Evolutionary conservation across 306 rosid species (phyloP).

Genomic region (Quillaja saponaria): DNA sequence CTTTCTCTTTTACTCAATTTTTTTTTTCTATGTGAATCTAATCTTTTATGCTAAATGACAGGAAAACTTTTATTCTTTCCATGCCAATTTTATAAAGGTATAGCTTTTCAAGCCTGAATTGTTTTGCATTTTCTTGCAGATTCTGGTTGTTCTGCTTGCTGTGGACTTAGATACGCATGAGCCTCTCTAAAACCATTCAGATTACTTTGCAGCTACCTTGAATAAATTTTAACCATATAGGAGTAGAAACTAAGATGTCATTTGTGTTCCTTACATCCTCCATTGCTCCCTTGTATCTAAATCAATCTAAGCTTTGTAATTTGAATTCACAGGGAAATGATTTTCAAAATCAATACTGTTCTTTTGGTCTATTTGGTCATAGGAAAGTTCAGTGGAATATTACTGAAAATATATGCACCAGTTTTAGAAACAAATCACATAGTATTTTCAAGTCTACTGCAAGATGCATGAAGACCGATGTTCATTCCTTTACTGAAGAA

Average conservation of each 20-base stretch:
- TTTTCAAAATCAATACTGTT: conserved; percentile 29
- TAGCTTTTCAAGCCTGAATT: no score
- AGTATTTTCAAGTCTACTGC: conserved; percentile 26
- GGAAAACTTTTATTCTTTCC: no score
- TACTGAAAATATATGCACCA: conserved; percentile 4
- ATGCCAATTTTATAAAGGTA: no score
- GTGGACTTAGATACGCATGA: no score
- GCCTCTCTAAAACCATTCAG: no score
- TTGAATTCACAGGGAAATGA: conserved; percentile 30
- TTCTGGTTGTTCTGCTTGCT: no score
- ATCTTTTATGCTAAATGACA: no score
- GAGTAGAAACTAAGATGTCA: conserved; percentile 55
- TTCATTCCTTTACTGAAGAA: conserved; percentile 42
- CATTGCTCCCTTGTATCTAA: conserved; percentile 41
- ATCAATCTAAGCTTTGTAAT: conserved; percentile 24
- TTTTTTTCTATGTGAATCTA: no score
- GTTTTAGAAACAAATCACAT: conserved; percentile 26
- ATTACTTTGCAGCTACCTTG: no score
- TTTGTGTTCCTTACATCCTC: conserved; percentile 45
- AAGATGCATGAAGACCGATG: conserved; percentile 37
- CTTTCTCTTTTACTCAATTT: no score
- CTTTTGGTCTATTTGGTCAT: conserved; percentile 34
- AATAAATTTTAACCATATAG: no score
- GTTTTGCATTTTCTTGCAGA: no score
- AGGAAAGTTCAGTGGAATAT: conserved; percentile 22